Base-by-base conservation (phyloP, 2,329 filamentous ascomycete species). In the Alternaria atra region DNA sequence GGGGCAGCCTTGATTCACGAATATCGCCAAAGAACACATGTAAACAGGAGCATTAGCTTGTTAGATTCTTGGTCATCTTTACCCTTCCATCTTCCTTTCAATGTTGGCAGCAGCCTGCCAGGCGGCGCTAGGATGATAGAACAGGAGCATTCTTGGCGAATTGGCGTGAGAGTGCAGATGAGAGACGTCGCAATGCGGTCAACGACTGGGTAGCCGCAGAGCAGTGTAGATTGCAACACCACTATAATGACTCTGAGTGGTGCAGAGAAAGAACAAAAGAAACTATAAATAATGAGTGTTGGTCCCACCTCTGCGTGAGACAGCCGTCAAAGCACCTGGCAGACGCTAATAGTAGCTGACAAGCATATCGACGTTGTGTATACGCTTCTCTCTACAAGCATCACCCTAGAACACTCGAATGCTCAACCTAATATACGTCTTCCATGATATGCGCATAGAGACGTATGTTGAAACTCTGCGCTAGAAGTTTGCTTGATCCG, bases 111-210 rank as follows among this genome's bases (percentile, higher is more conserved):
- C 61, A 63, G 64, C 66, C 61, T 64, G 57, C 60, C 61, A 56
- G 64, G 71, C 52, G 70, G 73, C 72, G 72, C 69, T 70, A 67
- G 65, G 66, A 68, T 63, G 72, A 70, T 76, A 76, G 71, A 75
- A 66, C 56, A 64, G 60, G 65, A 55, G 60, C 64, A 67, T 64
- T 68, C 64, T 69, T 70, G 61, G 63, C 60, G 64, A 65, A 57
- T 52, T 48, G 63, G 70, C 58, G 66, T 54, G 64, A 52, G 68
- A 67, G 69, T 62, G 69, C 61, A 53, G 63, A 69, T 66, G 66
- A 66, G 59, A 67, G 63, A 71, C 64, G 65, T 75, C 66, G 62
- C 63, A 64, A 68, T 60, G 70, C 69, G 71, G 68, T 72, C 67
- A 64, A 67, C 65, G 61, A 67, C 65, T 27, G 64, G 60, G 58